Conservation (phyloP, 352 stramenopile species). For the Pseudoperonospora humuli region DNA sequence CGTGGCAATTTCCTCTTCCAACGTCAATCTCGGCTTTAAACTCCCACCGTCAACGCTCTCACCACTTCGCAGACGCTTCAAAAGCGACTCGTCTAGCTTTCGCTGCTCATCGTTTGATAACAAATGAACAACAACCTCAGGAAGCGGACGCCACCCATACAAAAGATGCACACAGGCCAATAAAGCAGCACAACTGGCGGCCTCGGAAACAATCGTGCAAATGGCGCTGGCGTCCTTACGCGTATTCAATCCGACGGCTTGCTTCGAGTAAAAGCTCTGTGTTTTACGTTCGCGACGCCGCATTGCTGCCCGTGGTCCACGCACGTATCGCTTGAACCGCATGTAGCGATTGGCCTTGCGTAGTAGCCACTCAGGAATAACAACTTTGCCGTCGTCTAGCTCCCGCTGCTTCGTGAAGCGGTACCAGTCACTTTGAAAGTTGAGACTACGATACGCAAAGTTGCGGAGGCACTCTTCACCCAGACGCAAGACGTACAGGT, state of each 20-base stretch:
- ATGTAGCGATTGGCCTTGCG: slow-evolving; percentile 77
- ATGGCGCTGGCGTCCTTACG: slow-evolving; percentile 56
- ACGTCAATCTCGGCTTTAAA: slow-evolving; percentile 21
- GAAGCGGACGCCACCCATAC: slow-evolving; percentile 63
- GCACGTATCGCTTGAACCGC: slow-evolving; percentile 77
- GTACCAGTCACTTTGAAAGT: slow-evolving; percentile 67
- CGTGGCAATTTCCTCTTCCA: slow-evolving; percentile 65
- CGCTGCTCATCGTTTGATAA: slow-evolving; percentile 22
- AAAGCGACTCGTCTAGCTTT: slow-evolving; percentile 29
- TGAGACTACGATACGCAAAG: slow-evolving; percentile 70
- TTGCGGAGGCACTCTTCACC: slow-evolving; percentile 80
- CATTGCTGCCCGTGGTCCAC: slow-evolving; percentile 49
- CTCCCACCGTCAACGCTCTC: slow-evolving; percentile 17
- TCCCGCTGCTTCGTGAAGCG: slow-evolving; percentile 47
- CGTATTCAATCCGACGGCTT: slow-evolving; percentile 41
- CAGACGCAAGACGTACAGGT: slow-evolving; percentile 72
- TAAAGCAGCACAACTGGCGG: slow-evolving; percentile 66
- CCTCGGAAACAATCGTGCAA: slow-evolving; percentile 65
- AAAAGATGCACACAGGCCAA: slow-evolving; percentile 72
- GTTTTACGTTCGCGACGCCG: slow-evolving; percentile 57
- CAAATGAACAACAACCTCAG: slow-evolving; percentile 64
- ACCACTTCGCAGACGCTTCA: slow-evolving; percentile 38
- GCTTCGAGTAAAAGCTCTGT: slow-evolving; percentile 72
- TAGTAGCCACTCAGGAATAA: slow-evolving; percentile 55
- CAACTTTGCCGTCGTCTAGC: slow-evolving; percentile 19